Percentiles rank a stretch among this genome's conserved stretches.
Conservation (phyloP, 2,329 filamentous ascomycete species). For the Pseudogymnoascus sp. region DNA sequence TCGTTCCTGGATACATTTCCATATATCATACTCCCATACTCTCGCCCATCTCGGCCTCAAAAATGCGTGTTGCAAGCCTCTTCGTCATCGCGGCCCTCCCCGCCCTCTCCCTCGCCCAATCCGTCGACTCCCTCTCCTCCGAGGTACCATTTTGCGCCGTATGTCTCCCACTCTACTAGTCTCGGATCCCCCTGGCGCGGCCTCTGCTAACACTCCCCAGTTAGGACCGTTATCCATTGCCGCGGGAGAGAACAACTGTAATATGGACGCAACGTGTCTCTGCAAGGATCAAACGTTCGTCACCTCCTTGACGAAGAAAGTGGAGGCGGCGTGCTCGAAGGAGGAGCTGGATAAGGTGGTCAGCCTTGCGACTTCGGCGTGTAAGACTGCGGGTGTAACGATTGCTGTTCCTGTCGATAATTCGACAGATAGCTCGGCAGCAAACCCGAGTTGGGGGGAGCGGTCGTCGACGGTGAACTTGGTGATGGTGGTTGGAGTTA, state of each 20-base stretch:
- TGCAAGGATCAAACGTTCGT: background rate
- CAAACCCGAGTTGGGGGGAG: background rate
- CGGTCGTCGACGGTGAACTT: background rate
- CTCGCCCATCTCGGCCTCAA: background rate
- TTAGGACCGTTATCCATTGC: background rate
- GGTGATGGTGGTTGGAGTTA: background rate
- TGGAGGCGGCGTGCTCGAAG: background rate
- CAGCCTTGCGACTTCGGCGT: background rate
- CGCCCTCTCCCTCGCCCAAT: background rate
- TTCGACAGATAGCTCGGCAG: background rate
- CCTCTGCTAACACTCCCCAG: background rate
- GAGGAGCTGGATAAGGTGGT: background rate
- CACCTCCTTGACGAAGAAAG: background rate
- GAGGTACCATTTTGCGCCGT: background rate
- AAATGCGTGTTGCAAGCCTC: background rate
- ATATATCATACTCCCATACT: background rate
- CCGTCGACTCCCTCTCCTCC: background rate
- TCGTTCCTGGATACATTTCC: background rate
- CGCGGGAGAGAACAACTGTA: background rate
- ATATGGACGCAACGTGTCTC: background rate
- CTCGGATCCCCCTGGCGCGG: background rate
- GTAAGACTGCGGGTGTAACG: background rate
- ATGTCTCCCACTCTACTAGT: background rate
- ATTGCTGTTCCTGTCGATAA: background rate
- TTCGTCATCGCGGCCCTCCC: background rate